These are phyloP conservation scores for Leccinum insolens DNA, from an alignment of 1,284 basidiomycete genomes.

Conservation along the genomic window DNA sequence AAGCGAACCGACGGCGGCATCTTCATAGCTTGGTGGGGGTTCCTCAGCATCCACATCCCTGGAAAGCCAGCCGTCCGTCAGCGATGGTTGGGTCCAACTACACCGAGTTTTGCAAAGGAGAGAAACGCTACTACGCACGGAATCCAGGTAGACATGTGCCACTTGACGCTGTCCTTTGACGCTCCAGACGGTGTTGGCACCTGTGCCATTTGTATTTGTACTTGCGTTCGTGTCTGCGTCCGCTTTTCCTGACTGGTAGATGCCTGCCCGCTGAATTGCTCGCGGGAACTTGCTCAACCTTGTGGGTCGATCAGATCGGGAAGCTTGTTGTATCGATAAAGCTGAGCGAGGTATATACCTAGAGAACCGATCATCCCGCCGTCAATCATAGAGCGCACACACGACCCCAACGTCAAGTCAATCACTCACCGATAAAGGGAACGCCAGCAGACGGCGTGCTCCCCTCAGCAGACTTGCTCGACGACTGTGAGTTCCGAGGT, in stretches of 20 bases:
- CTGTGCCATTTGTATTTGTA: neutral
- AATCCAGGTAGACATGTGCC: conserved; percentile 2
- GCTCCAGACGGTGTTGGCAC: neutral
- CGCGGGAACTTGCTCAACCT: neutral
- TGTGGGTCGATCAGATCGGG: too few species aligned
- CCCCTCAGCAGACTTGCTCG: too few species aligned
- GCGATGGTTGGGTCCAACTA: neutral
- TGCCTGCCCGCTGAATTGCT: neutral
- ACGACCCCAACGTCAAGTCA: too few species aligned
- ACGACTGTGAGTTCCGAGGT: too few species aligned
- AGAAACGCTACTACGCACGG: conserved; percentile 7
- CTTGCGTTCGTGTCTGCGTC: neutral
- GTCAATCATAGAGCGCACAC: too few species aligned
- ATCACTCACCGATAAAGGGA: too few species aligned
- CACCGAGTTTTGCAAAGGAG: neutral
- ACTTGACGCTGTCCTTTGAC: neutral
- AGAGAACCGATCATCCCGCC: too few species aligned
- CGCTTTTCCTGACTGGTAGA: neutral
- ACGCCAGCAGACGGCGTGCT: too few species aligned
- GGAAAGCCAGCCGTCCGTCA: neutral
- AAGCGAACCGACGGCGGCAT: neutral
- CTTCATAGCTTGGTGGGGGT: conserved; percentile 21
- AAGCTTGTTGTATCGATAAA: too few species aligned
- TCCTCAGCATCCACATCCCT: conserved; percentile 2
- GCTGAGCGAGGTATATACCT: too few species aligned